Evolutionary conservation across 2,329 filamentous ascomycete species (phyloP), one percentile per base, ranked within the genome.

Genomic region (Penicillium sp.): DNA sequence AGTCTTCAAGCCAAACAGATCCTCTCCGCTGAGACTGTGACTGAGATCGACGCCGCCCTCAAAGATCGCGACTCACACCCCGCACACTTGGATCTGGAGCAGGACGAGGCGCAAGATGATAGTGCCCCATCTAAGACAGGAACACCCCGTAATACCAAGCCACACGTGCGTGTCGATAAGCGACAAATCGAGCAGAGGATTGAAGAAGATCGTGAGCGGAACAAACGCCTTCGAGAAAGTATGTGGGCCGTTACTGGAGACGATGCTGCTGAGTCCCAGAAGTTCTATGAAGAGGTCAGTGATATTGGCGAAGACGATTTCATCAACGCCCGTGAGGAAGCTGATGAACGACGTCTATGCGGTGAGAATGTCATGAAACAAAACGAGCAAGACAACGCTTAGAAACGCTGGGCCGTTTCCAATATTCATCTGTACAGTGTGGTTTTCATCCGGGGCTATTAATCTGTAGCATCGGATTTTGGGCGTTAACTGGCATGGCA

Each of bases 111-210:
- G 1, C 57, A 60, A 1, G 71, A 69, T 33, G 65, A 59, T 23
- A 61, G 58, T 23, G 54, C 55, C 52, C 64, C 55, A 49, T 61
- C 64, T 6, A 72, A 69, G 53, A 59, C 49, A 1, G 66, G 63
- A 18, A 71, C 68, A 4, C 70, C 68, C 18, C 67, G 59, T 29
- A 64, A 62, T 51, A 54, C 59, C 7, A 71, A 64, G 50, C 55
- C 63, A 1, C 77, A 75, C 51, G 78, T 79, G 43, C 78, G 81
- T 49, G 72, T 94, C 49, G 90, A 97, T 68, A 94, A 93, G 75
- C 84, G 89, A 53, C 90, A 96, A 75, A 89, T 97, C 51, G 92
- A 97, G 76, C 92, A 97, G 77, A 82, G 94, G 40, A 96, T 99
- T 60, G 95, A 99, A 66, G 95, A 99, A 75, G 94, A 99, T 73